Conservation (phyloP, 2,329 filamentous ascomycete genomes). For the Capronia epimyces region DNA sequence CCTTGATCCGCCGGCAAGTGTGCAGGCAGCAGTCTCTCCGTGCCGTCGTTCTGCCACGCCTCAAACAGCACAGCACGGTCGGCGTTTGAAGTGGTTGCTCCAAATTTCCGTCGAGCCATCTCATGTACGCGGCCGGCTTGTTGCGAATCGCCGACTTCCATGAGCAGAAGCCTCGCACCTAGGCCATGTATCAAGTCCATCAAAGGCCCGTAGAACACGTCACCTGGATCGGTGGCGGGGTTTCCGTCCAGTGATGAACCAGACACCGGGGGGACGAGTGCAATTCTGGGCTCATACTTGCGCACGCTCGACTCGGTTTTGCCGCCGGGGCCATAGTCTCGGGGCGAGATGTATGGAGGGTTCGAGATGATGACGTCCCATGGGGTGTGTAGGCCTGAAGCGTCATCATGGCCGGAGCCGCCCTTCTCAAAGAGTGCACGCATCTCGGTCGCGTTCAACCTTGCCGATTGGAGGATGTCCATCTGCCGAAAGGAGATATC, state of each 20-base stretch:
- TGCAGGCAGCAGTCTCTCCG: conserved; percentile 2
- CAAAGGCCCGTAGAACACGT: conserved; percentile 65
- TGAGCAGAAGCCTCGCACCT: conserved; percentile 52
- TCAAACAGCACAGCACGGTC: conserved; percentile 9
- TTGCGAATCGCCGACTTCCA: conserved; percentile 65
- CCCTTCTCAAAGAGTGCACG: conserved; percentile 1
- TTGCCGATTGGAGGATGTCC: conserved; percentile 36
- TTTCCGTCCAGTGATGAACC: conserved; percentile 32
- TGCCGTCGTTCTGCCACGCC: conserved; percentile 24
- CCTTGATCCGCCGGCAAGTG: neutral
- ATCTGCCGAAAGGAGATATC: conserved; percentile 46
- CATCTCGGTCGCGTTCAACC: neutral
- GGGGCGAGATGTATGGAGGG: conserved; percentile 78
- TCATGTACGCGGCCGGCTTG: conserved; percentile 62
- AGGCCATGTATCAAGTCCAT: conserved; percentile 51
- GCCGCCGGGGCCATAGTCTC: conserved; percentile 52
- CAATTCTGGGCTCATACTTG: conserved; percentile 71
- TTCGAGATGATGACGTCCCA: conserved; percentile 75
- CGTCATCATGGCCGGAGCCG: neutral
- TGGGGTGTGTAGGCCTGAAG: neutral
- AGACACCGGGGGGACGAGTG: conserved; percentile 54
- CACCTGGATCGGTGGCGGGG: conserved; percentile 30
- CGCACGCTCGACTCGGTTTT: conserved; percentile 67
- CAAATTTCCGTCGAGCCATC: conserved; percentile 5
- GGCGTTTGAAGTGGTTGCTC: no score